Conservation (phyloP, 257 asterid species). For the Penstemon barbatus region DNA sequence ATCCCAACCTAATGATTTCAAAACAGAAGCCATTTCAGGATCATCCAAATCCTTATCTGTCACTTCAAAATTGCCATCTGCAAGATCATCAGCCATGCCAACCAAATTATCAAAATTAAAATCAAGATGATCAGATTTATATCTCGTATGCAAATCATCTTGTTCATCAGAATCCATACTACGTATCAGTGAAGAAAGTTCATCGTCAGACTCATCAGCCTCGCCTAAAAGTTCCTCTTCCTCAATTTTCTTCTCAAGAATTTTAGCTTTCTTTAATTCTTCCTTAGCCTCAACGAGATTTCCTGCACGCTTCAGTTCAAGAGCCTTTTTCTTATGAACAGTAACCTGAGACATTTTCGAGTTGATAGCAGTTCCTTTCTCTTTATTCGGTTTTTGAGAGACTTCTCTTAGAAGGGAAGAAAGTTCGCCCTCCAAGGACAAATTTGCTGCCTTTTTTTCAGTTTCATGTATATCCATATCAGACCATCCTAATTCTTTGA, state of each 20-base stretch:
- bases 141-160: slow-evolving; percentile 42
- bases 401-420: slow-evolving; percentile 69
- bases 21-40: slow-evolving; percentile 83
- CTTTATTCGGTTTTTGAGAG: slow-evolving; percentile 49
- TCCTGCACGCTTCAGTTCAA: slow-evolving; percentile 85
- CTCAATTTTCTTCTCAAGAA: slow-evolving; percentile 88
- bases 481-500: slow-evolving; percentile 96
- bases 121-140: slow-evolving; percentile 36
- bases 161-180: slow-evolving; percentile 58
- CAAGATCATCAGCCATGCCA: slow-evolving; percentile 54
- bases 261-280: slow-evolving; percentile 87
- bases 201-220: slow-evolving; percentile 86
- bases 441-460: slow-evolving; percentile 53
- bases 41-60: slow-evolving; percentile 78
- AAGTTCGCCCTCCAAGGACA: slow-evolving; percentile 84
- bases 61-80: slow-evolving; percentile 65
- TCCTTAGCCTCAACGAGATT: slow-evolving; percentile 87
- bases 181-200: slow-evolving; percentile 62
- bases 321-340: slow-evolving; percentile 86
- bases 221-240: slow-evolving; percentile 88
- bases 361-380: slow-evolving; percentile 38
- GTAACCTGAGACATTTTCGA: slow-evolving; percentile 65
- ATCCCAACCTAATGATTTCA: slow-evolving; percentile 86
- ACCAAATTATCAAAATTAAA: slow-evolving; percentile 51
- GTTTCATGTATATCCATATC: slow-evolving; percentile 68